Conservation (phyloP, 768 basidiomycete genomes). For the Leccinum rimulosum region DNA sequence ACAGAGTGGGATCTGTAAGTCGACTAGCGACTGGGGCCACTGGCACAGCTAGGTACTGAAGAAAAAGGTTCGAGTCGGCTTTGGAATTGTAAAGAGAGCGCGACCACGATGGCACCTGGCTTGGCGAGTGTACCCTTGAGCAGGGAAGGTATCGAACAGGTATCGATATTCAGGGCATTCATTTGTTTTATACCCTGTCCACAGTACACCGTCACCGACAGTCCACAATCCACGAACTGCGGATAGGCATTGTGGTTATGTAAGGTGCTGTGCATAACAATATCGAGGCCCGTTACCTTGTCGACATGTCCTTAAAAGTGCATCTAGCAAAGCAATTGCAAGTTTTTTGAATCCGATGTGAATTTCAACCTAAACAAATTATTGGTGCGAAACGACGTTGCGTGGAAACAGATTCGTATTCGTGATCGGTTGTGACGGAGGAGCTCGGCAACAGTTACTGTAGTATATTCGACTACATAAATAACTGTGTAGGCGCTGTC, state of each 20-base stretch:
- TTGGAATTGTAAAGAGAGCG: conserved; percentile 11
- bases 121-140: not conserved
- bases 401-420: conserved; percentile 15
- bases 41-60: not conserved
- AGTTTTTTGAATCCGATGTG: not conserved
- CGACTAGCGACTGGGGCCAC: conserved; percentile 14
- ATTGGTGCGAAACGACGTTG: not conserved
- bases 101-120: conserved; percentile 22
- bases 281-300: conserved; percentile 20
- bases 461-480: not conserved
- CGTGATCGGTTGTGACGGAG: conserved; percentile 10
- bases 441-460: not conserved
- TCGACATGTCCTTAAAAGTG: conserved; percentile 7
- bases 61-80: conserved; percentile 11
- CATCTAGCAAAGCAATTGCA: conserved; percentile 5
- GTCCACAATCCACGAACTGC: not conserved
- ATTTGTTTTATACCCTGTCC: conserved; percentile 12
- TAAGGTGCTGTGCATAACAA: conserved; percentile 12
- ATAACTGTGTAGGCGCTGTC: not conserved
- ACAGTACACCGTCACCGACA: not conserved
- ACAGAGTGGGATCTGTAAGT: not conserved
- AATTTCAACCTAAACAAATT: not conserved
- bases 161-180: not conserved
- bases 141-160: not conserved
- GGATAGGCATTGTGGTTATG: conserved; percentile 4